Evolutionary conservation across 495 filamentous ascomycete genomes (phyloP), one percentile per base, ranked within the genome.

Genomic region (Neurospora tetraspora): DNA sequence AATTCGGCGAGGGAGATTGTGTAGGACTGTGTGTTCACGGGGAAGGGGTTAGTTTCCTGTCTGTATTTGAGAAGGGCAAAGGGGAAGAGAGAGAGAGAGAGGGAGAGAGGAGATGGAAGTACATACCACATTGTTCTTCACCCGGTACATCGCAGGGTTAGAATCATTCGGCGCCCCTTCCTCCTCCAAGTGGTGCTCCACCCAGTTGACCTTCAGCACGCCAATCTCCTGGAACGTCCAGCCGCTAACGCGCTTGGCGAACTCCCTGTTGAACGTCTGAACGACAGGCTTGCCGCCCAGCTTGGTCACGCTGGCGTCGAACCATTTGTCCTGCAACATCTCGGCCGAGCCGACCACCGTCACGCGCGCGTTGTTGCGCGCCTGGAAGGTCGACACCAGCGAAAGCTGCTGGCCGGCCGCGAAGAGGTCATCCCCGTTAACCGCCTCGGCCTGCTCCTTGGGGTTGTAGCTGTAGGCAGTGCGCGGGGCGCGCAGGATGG

Each of bases 211-310:
- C 77, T 92, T 91, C 74, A 98, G 82, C 12, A 99, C 93, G 75
- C 96, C 96, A 71, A 88, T 88, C 83, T 99, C 96, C 83, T 95
- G 90, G 86, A 99, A 99, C 0, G 94, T 91, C 96, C 96, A 99
- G 18, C 85, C 90, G 18, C 91, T 90, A 71, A 99, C 79, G 77
- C 91, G 89, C 82, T 91, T 91, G 18, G 92, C 93, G 78, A 99
- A 98, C 38, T 92, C 92, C 71, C 89, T 86, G 82, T 99, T 99
- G 59, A 88, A 88, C 5, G 91, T 94, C 75, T 84, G 82, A 68
- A 84, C 83, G 71, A 89, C 84, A 16, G 53, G 53, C 70, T 80
- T 80, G 73, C 81, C 82, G 40, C 82, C 85, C 31, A 86, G 85
- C 39, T 83, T 81, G 84, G 91, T 89, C 68, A 97, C 93, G 78